Percentiles rank a stretch among this genome's conserved stretches.
These are phyloP conservation scores for Clarireedia homoeocarpa DNA, from an alignment of 2,329 filamentous ascomycete genomes.

Conservation along the genomic window DNA sequence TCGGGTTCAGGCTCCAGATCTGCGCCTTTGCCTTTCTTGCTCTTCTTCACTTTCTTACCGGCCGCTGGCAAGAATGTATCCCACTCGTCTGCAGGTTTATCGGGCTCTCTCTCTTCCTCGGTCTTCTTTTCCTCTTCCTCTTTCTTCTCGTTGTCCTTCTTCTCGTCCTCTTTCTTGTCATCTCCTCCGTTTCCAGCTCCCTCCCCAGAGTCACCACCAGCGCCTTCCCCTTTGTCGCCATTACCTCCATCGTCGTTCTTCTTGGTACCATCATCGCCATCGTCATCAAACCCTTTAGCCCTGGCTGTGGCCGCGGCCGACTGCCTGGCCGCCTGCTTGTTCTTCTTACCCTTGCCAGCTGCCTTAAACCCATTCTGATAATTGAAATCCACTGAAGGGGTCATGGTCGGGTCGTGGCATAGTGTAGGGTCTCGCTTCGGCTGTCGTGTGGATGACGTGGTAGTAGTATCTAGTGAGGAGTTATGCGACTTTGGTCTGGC, in stretches of 20 bases:
- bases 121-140: constrained; percentile 33
- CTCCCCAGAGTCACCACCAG: constrained; percentile 31
- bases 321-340: constrained; percentile 32
- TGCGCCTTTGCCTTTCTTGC: constrained; percentile 36
- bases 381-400: constrained; percentile 47
- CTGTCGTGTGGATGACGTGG: constrained; percentile 17
- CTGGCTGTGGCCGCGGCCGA: constrained; percentile 30
- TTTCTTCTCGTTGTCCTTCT: constrained; percentile 47
- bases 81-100: neutral
- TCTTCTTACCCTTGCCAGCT: constrained; percentile 42
- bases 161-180: constrained; percentile 34
- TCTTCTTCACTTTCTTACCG: constrained; percentile 37
- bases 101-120: neutral
- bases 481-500: constrained; percentile 21
- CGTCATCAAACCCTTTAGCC: constrained; percentile 43
- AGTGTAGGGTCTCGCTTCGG: constrained; percentile 27
- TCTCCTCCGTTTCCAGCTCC: constrained; percentile 30
- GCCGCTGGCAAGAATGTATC: neutral
- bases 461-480: constrained; percentile 10
- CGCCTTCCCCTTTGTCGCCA: constrained; percentile 27
- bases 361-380: constrained; percentile 47
- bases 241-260: constrained; percentile 34
- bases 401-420: constrained; percentile 39
- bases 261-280: constrained; percentile 39
- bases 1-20: constrained; percentile 24